Evolutionary conservation across 1,139 yeast genomes (phyloP), one percentile per base, ranked within the genome.

Genomic region (Saccharomyces uvarum): DNA sequence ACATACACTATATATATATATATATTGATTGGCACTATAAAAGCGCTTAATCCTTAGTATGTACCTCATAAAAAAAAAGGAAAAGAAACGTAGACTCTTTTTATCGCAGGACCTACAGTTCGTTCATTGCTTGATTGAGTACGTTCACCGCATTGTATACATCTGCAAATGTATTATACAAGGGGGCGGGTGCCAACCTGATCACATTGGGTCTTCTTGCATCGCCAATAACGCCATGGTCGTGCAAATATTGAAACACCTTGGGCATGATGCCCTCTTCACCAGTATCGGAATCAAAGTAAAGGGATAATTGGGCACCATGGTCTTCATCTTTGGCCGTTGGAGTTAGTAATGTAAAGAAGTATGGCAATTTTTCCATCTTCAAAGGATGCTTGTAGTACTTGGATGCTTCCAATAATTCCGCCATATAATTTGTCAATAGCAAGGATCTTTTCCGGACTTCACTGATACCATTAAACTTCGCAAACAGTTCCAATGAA

Each of bases 191-290:
- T 0, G 96, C 93, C 31, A 90, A 68, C 56, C 98, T 75, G 47
- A 91, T 83, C 7, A 90, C 97, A 67, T 84, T 84, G 1, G 97
- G 98, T 67, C 88, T 78, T 67, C 98, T 78, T 65, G 90, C 97
- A 67, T 91, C 98, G 56, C 89, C 87, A 47, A 90, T 80, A 2
- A 88, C 80, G 2, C 90, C 97, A 47, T 73, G 69, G 2, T 70
- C 60, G 42, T 75, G 73, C 57, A 90, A 68, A 55, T 75, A 73
- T 1, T 66, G 61, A 60, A 79, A 78, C 3, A 88, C 84, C 41
- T 69, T 67, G 55, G 81, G 85, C 97, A 90, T 90, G 5, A 81
- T 71, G 49, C 82, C 79, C 8, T 70, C 71, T 16, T 73, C 75
- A 41, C 64, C 53, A 62, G 26, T 19, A 19, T 75, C 75, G 0